Percentiles rank a stretch among this genome's conserved stretches.
Evolutionary conservation across 176 grass and related monocot species (phyloP).

Genomic region (Oryza glumipatula): DNA sequence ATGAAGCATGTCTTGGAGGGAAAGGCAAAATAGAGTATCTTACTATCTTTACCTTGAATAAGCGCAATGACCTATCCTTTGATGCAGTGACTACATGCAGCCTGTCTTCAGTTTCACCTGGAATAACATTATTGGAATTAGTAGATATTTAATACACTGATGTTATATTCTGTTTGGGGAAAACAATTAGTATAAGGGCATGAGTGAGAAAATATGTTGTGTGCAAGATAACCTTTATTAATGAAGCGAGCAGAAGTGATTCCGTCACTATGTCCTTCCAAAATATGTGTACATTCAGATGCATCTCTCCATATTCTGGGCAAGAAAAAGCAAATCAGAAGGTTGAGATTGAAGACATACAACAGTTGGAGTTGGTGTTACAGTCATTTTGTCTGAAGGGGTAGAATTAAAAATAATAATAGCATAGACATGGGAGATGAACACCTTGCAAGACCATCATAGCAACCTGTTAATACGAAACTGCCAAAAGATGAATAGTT

Average conservation of each 20-base stretch:
- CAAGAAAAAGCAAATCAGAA: conserved; percentile 24
- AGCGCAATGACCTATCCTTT: conserved; percentile 80
- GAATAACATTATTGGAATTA: conserved; percentile 45
- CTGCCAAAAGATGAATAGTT: conserved; percentile 57
- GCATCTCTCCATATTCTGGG: conserved; percentile 82
- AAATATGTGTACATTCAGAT: conserved; percentile 68
- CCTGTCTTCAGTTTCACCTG: conserved; percentile 58
- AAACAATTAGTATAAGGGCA: conserved; percentile 16
- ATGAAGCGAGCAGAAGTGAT: conserved; percentile 79
- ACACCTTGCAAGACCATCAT: conserved; percentile 86
- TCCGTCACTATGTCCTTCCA: conserved; percentile 73
- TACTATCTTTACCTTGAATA: conserved; percentile 76
- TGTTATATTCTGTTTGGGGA: not conserved
- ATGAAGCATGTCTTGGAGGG: not conserved
- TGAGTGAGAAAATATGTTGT: conserved; percentile 18
- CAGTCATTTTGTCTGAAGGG: not conserved
- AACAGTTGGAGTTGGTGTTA: conserved; percentile 2
- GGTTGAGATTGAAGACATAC: conserved; percentile 6
- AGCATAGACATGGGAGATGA: conserved; percentile 3
- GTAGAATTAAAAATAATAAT: not conserved
- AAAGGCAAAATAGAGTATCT: not conserved
- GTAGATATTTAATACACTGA: not conserved
- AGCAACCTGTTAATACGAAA: conserved; percentile 86
- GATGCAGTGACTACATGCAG: conserved; percentile 80
- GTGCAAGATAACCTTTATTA: conserved; percentile 50